Evolutionary conservation across 2,329 filamentous ascomycete genomes (phyloP), one percentile per base, ranked within the genome.

Genomic region (Chaetomium strumarium): DNA sequence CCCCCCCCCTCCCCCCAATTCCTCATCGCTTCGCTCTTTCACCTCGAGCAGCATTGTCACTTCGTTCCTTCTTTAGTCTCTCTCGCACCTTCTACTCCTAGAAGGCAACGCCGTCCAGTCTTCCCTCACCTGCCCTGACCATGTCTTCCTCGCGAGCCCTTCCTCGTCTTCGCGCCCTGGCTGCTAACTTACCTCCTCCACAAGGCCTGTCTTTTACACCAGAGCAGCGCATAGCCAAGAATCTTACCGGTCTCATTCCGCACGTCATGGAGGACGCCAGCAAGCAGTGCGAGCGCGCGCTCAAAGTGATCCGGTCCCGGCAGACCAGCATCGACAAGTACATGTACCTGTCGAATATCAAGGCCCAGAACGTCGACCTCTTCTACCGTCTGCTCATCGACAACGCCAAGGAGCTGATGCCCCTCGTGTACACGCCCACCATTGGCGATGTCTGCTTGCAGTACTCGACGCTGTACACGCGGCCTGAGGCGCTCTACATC

Each of bases 401-500:
- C 70, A 84, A 92, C 71, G 73, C 85, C 55, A 77, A 85, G 72
- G 86, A 90, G 64, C 74, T 92, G 61, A 91, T 90, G 73, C 88
- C 88, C 45, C 75, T 92, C 59, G 88, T 93, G 64, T 93, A 93
- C 75, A 93, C 88, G 16, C 88, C 88, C 42, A 91, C 88, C 65
- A 90, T 99, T 64, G 93, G 93, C 64, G 92, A 97, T 69, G 93
- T 95, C 61, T 99, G 93, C 75, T 78, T 96, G 68, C 86, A 92
- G 72, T 99, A 95, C 82, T 96, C 91, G 37, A 90, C 92, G 64
- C 83, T 97, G 63, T 97, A 95, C 77, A 95, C 91, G 55, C 87
- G 91, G 62, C 91, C 93, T 19, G 93, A 97, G 77, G 90, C 87
- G 60, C 81, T 97, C 72, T 99, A 97, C 75, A 88, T 99, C 60